Base-by-base conservation (phyloP, 164 flowering plant genomes). In the Aristolochia contorta region DNA sequence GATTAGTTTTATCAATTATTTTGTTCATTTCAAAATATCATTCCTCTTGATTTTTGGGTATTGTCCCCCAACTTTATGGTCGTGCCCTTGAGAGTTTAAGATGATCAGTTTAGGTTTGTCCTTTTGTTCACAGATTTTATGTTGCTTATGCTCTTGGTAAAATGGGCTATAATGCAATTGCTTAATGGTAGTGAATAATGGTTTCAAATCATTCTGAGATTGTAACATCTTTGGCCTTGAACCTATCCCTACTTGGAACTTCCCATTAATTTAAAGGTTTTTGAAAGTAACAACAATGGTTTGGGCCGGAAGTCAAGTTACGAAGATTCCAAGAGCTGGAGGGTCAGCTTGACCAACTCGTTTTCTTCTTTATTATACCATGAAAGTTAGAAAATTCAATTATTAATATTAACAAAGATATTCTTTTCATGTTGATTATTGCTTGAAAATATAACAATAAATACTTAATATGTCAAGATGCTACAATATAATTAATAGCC, bases 271-370 rank as follows among this genome's bases (percentile, higher is more conserved):
- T 57, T 77, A 68, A 82, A 89, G 97, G 72, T 90, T 90, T 77
- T 57, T 90, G 58, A 87, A 90, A 75, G 61, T 87, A 61, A 78
- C 85, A 89, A 91, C 95, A 47, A 81, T 80, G 87, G 92, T 87
- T 19, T 90, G 95, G 97, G 89, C 95, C 52, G 95, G 97, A 62
- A 90, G 97, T 69, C 97, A 90, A 63, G 95, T 87, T 21, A 90
- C 97, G 8, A 90, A 90, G 74, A 77, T 87, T 69, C 43, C 70
- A 20, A 74, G 93, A 76, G 89, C 81, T 57, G 91, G 75, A 71
- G 95, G 92, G 97, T 87, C 52, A 77, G 86, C 54, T 72, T 51
- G 12, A 18, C 15, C 19, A 49, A 49, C 53, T 49, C 16, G 53
- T 49, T 18, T 18, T 49, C 19, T 49, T 49, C 22, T 49, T 49